phyloP scores from a whole-genome alignment of 345 rosid genomes.

The Bruguiera sexangula region DNA sequence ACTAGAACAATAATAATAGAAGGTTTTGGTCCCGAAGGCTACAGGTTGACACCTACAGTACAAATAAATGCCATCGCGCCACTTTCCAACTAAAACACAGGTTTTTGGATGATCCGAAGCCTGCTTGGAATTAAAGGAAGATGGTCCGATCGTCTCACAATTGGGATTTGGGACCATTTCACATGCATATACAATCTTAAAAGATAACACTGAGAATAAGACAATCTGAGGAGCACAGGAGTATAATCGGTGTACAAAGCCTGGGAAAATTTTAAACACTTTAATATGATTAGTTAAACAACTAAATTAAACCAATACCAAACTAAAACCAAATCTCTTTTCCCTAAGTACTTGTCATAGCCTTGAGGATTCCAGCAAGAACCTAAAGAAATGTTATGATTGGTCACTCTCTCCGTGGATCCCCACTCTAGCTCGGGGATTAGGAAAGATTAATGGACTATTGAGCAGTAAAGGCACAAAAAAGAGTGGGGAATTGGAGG shows the following conservation, averaged over 20 bases:
- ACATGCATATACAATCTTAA: background rate
- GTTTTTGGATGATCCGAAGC: background rate
- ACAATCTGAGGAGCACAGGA: background rate
- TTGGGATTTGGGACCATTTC: constrained; percentile 24
- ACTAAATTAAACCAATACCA: constrained; percentile 11
- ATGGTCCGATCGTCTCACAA: constrained; percentile 11
- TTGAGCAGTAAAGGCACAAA: constrained; percentile 17
- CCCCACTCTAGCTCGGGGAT: constrained; percentile 22
- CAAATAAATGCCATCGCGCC: background rate
- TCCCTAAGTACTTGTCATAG: background rate
- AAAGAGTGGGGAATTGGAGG: constrained; percentile 11
- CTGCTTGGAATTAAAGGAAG: constrained; percentile 4
- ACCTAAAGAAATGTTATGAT: constrained; percentile 9
- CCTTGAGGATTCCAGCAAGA: constrained; percentile 14
- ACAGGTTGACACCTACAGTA: background rate
- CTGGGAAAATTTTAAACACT: background rate
- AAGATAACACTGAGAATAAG: no score
- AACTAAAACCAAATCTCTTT: background rate
- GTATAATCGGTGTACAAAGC: background rate
- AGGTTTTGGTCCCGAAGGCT: background rate
- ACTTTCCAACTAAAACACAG: no score
- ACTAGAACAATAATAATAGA: no score
- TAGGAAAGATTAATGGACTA: constrained; percentile 6
- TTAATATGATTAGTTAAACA: constrained; percentile 14
- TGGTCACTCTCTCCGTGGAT: constrained; percentile 23